phyloP scores from a whole-genome alignment of 2,329 filamentous ascomycete species.

The Myriosclerotinia scirpicola region DNA sequence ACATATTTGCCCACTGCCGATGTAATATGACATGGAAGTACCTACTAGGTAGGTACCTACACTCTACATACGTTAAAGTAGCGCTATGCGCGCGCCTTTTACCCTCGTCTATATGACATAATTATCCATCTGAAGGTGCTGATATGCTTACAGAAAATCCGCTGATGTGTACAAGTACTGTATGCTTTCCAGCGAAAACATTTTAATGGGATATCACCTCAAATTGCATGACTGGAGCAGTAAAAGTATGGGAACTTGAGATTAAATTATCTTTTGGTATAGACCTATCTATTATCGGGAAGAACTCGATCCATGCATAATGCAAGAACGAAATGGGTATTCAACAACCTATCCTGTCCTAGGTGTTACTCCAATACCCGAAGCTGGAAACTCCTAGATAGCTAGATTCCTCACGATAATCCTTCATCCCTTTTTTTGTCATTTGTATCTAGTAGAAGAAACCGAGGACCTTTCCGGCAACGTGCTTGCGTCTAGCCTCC shows the following conservation, averaged over 20 bases:
- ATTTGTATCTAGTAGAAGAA: slow-evolving; percentile 84
- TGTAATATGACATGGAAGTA: not conserved
- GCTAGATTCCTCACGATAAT: slow-evolving; percentile 39
- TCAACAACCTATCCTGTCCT: slow-evolving; percentile 23
- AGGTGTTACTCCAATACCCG: slow-evolving; percentile 29
- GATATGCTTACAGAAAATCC: not conserved
- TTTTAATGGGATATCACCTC: not conserved
- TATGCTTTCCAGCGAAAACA: not conserved
- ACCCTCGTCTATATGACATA: no score
- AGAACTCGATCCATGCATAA: slow-evolving; percentile 33
- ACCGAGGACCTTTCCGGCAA: slow-evolving; percentile 97
- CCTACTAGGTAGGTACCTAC: no score
- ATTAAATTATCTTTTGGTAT: slow-evolving; percentile 40
- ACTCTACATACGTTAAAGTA: not conserved
- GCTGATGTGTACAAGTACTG: not conserved
- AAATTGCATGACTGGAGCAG: not conserved
- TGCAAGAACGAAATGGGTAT: slow-evolving; percentile 37
- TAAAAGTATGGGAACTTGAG: slow-evolving; percentile 35
- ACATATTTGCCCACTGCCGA: not conserved
- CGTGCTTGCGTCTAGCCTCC: slow-evolving; percentile 98
- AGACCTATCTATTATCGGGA: slow-evolving; percentile 38
- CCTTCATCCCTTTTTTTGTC: slow-evolving; percentile 33
- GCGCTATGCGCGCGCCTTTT: not conserved
- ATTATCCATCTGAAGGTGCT: not conserved
- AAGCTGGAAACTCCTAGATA: slow-evolving; percentile 33